Evolutionary conservation across 768 basidiomycete species (phyloP), one percentile per base, ranked within the genome.

Genomic region (Leucocoprinus leucothites): DNA sequence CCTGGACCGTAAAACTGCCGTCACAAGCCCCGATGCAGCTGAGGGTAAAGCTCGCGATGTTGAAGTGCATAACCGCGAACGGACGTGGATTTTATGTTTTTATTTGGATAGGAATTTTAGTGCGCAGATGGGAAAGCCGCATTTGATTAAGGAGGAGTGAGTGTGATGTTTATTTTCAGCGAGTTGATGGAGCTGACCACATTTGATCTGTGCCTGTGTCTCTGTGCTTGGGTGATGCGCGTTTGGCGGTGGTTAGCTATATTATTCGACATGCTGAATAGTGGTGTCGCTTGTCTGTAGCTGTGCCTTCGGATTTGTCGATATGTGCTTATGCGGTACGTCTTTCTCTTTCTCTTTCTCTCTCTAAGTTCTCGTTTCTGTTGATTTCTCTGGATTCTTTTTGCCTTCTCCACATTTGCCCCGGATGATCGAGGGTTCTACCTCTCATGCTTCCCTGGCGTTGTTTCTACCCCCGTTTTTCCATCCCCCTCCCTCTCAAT

Each of bases 41-140:
- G 94, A 95, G 64, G 90, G 86, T 28, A 81, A 80, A 51, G 82
- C 86, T 21, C 83, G 89, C 51, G 92, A 91, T 64, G 69, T 80
- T 56, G 91, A 98, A 73, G 85, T 97, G 11, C 87, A 91, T 71
- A 99, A 98, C 67, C 84, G 97, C 43, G 95, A 98, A 70, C 75
- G 97, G 46, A 93, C 94, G 8, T 99, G 97, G 97, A 74, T 97
- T 48, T 69, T 93, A 57, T 94, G 91, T 63, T 94, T 86, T 67
- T 81, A 81, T 54, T 77, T 97, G 31, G 95, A 98, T 67, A 80
- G 93, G 58, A 96, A 94, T 62, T 80, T 89, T 56, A 91, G 93
- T 61, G 91, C 95, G 0, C 94, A 96, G 71, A 93, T 98, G 93
- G 95, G 95, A 42, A 98, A 97, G 71, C 96, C 96, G 3, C 85